These are phyloP conservation scores for Alnus rubra DNA, from an alignment of 306 rosid genomes.

Conservation along the genomic window DNA sequence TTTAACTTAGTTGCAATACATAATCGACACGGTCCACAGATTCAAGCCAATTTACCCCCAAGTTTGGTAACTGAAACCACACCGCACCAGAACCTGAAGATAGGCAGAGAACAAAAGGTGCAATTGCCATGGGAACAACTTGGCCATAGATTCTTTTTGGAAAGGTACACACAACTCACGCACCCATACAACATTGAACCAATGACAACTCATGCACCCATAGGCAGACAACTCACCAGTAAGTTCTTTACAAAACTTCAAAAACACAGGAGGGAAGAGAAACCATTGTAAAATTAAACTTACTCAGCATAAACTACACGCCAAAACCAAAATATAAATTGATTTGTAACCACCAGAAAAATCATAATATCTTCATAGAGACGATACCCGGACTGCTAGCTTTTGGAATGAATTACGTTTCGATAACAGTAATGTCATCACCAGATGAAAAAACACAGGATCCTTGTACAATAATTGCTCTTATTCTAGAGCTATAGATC, in stretches of 20 bases:
- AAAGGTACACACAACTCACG: neutral
- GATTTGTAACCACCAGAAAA: neutral
- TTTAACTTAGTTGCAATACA: neutral
- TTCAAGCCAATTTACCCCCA: neutral
- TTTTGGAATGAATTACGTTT: neutral
- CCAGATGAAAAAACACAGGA: neutral
- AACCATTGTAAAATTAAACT: neutral
- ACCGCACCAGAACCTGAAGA: neutral
- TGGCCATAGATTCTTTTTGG: neutral
- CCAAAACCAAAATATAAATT: neutral
- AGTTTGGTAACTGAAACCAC: neutral
- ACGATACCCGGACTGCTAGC: neutral
- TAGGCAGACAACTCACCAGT: neutral
- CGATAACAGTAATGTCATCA: neutral
- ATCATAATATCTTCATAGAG: neutral
- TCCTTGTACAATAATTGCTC: neutral
- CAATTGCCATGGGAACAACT: neutral
- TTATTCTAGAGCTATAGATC: conserved; percentile 1
- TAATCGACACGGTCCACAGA: neutral
- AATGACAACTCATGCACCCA: neutral
- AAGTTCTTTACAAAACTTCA: neutral
- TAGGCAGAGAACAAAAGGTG: neutral
- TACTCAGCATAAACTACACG: neutral
- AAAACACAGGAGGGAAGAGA: too few species aligned
- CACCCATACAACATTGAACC: neutral